phyloP scores from a whole-genome alignment of 129 eudicot genomes.

The Helianthus annuus region DNA sequence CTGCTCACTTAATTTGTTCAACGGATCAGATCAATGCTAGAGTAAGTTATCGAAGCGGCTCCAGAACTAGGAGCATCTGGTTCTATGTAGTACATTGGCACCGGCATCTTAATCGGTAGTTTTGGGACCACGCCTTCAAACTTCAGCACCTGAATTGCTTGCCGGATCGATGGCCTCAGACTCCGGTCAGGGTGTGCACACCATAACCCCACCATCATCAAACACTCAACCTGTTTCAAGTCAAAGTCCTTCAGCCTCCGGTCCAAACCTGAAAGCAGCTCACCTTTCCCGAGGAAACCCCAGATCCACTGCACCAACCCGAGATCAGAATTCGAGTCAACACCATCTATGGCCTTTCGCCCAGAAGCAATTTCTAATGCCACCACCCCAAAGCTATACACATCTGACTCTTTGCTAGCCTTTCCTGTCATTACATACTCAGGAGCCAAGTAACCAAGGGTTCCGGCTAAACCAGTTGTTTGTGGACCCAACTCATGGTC shows the following conservation, averaged over 20 bases:
- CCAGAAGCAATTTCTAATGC: too few species aligned
- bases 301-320: constrained; percentile 51
- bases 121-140: too few species aligned
- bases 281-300: constrained; percentile 46
- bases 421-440: constrained; percentile 47
- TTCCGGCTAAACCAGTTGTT: constrained; percentile 54
- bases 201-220: constrained; percentile 21
- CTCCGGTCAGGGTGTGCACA: constrained; percentile 52
- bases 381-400: too few species aligned
- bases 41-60: constrained; percentile 33
- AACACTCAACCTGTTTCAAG: constrained; percentile 37
- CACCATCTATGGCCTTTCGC: constrained; percentile 14
- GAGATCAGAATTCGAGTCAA: constrained; percentile 24
- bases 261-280: constrained; percentile 19
- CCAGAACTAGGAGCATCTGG: constrained; percentile 21
- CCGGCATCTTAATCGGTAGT: too few species aligned
- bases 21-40: constrained; percentile 2
- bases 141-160: constrained; percentile 36
- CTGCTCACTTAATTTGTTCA: neutral
- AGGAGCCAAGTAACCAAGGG: constrained; percentile 62
- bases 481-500: constrained; percentile 56
- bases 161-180: constrained; percentile 52
- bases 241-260: constrained; percentile 27
- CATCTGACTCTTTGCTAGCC: constrained; percentile 43
- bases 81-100: neutral